phyloP scores from a whole-genome alignment of 345 rosid genomes.

The Psidium friedrichsthalianum region DNA sequence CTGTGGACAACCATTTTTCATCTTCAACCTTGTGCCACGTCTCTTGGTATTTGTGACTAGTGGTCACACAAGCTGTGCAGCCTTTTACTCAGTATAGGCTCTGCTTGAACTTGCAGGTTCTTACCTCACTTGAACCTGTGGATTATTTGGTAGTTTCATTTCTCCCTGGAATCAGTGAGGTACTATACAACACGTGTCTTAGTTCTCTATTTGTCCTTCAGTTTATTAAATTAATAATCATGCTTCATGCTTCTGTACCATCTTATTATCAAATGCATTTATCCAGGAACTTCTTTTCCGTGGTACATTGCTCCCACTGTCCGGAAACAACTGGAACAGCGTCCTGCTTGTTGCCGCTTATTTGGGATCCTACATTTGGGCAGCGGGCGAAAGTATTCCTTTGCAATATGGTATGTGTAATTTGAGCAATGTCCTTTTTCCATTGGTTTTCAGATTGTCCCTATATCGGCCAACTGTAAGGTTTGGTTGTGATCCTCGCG shows the following conservation, averaged over 20 bases:
- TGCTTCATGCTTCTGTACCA: not conserved
- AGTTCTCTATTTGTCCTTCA: not conserved
- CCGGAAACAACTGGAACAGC: constrained; percentile 61
- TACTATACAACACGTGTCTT: not conserved
- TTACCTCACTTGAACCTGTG: constrained; percentile 67
- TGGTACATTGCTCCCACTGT: constrained; percentile 59
- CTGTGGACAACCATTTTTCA: not conserved
- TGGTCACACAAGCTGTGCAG: not conserved
- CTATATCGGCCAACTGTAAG: not conserved
- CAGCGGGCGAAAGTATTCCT: constrained; percentile 72
- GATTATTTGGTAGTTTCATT: constrained; percentile 71
- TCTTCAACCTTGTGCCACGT: not conserved
- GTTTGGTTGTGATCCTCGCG: not conserved
- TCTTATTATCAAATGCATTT: not conserved
- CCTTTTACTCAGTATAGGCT: not conserved
- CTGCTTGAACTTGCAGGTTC: constrained; percentile 34
- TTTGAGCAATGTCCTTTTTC: not conserved
- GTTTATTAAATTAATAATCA: not conserved
- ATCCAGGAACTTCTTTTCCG: constrained; percentile 76
- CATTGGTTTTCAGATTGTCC: not conserved
- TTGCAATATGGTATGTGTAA: constrained; percentile 55
- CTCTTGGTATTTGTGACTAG: not conserved
- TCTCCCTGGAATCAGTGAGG: constrained; percentile 87
- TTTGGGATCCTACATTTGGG: constrained; percentile 80
- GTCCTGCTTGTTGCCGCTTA: constrained; percentile 40